Percentiles rank a stretch among this genome's conserved stretches.
Conservation (phyloP, 2,329 filamentous ascomycete genomes). For the Ophidiomyces ophidiicola region DNA sequence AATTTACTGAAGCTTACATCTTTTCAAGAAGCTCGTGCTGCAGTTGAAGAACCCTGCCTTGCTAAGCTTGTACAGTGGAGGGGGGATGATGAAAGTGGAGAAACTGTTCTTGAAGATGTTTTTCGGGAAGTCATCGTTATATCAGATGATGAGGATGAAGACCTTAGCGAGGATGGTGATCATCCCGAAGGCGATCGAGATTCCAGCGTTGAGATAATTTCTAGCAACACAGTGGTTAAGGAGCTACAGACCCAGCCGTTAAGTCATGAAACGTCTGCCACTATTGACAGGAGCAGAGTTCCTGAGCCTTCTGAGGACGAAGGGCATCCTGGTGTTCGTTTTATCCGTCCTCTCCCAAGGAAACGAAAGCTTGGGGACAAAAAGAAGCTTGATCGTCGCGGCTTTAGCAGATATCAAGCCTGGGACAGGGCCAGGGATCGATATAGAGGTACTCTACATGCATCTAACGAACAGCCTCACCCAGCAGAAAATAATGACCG, state of each 20-base stretch:
- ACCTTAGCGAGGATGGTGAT: constrained; percentile 24
- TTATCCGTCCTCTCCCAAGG: constrained; percentile 23
- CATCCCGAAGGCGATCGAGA: constrained; percentile 22
- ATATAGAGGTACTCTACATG: constrained; percentile 24
- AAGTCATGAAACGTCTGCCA: constrained; percentile 18
- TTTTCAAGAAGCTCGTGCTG: constrained; percentile 43
- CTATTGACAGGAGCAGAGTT: constrained; percentile 15
- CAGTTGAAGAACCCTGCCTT: constrained; percentile 45
- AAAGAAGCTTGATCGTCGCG: constrained; percentile 31
- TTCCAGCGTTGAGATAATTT: constrained; percentile 34
- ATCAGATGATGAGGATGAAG: constrained; percentile 47
- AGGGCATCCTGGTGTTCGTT: constrained; percentile 27
- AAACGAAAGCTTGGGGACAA: constrained; percentile 18
- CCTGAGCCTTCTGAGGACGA: constrained; percentile 28
- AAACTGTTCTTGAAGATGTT: constrained; percentile 46
- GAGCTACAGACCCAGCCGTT: constrained; percentile 26
- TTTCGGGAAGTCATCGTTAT: constrained; percentile 54
- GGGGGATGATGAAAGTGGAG: constrained; percentile 45
- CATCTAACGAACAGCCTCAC: not conserved
- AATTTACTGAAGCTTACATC: constrained; percentile 41
- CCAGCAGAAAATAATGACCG: not conserved
- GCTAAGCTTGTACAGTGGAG: constrained; percentile 51
- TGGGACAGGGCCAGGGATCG: constrained; percentile 36
- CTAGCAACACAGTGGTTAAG: constrained; percentile 27
- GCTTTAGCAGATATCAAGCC: constrained; percentile 36